phyloP scores from a whole-genome alignment of 1,139 yeast species.

The Pneumocystis canis region DNA sequence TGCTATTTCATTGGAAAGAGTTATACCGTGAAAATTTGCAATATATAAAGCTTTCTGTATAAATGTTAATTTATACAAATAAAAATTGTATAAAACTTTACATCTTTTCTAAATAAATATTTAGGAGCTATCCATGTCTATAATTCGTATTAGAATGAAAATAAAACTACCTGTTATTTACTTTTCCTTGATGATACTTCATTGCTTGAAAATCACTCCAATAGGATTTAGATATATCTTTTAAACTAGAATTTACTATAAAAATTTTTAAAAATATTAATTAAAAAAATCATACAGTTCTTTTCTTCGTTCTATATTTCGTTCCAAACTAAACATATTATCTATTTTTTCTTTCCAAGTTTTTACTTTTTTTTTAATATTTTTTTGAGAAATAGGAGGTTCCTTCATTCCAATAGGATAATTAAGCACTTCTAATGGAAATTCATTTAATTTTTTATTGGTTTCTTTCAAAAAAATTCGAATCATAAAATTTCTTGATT shows the following conservation, averaged over 20 bases:
- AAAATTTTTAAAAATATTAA: constrained; percentile 19
- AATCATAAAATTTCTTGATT: background rate
- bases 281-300: constrained; percentile 18
- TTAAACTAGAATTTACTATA: constrained; percentile 21
- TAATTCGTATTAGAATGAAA: background rate
- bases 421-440: background rate
- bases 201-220: constrained; percentile 13
- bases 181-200: constrained; percentile 9
- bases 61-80: background rate
- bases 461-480: background rate
- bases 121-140: constrained; percentile 12
- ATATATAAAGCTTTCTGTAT: constrained; percentile 48
- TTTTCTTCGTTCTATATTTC: constrained; percentile 23
- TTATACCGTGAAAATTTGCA: constrained; percentile 62
- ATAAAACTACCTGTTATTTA: background rate
- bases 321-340: constrained; percentile 36
- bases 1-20: constrained; percentile 33
- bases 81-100: background rate
- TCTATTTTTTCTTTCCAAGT: constrained; percentile 27
- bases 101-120: constrained; percentile 7
- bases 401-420: constrained; percentile 32
- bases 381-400: constrained; percentile 29
- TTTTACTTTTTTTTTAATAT: constrained; percentile 26
- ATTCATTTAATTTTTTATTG: background rate
- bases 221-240: constrained; percentile 3